Evolutionary conservation across 345 rosid species (phyloP).

Genomic region (Limnanthes douglasii): DNA sequence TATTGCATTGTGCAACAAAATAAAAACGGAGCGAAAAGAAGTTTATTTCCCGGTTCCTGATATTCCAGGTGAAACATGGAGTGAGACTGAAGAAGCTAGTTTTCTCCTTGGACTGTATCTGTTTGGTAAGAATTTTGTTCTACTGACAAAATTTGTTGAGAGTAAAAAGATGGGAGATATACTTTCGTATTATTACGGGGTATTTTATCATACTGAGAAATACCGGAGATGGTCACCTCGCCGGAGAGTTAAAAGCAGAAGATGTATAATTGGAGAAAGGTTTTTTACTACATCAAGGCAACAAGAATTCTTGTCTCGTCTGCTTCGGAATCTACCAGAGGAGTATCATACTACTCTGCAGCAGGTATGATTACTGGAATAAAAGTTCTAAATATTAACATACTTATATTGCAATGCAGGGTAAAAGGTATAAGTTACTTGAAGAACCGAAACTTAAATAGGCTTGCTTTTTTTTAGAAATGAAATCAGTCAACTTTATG

Average conservation of each 20-base stretch:
- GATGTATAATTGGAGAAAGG: conserved; percentile 34
- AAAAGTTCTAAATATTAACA: too few relatives aligned
- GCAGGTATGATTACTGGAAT: too few relatives aligned
- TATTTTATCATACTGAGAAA: conserved; percentile 31
- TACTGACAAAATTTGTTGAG: conserved; percentile 27
- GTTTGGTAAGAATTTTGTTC: conserved; percentile 39
- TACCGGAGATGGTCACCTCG: conserved; percentile 45
- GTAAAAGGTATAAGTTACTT: too few relatives aligned
- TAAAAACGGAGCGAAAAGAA: conserved; percentile 15
- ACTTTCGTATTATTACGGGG: conserved; percentile 40
- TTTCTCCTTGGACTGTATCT: conserved; percentile 52
- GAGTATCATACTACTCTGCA: conserved; percentile 17
- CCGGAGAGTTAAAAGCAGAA: conserved; percentile 28
- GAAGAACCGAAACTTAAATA: too few relatives aligned
- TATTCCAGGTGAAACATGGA: conserved; percentile 18
- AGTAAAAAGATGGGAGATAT: conserved; percentile 36
- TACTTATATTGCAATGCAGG: too few relatives aligned
- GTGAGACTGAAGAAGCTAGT: conserved; percentile 24
- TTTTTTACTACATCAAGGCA: conserved; percentile 68
- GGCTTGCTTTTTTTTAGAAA: too few relatives aligned
- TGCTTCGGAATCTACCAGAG: conserved; percentile 30
- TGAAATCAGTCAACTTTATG: too few relatives aligned
- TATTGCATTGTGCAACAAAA: conserved; percentile 7
- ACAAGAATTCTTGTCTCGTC: conserved; percentile 43
- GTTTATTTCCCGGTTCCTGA: conserved; percentile 25